Evolutionary conservation across 148 eudicot species (phyloP).

Genomic region (Gaultheria prostrata): DNA sequence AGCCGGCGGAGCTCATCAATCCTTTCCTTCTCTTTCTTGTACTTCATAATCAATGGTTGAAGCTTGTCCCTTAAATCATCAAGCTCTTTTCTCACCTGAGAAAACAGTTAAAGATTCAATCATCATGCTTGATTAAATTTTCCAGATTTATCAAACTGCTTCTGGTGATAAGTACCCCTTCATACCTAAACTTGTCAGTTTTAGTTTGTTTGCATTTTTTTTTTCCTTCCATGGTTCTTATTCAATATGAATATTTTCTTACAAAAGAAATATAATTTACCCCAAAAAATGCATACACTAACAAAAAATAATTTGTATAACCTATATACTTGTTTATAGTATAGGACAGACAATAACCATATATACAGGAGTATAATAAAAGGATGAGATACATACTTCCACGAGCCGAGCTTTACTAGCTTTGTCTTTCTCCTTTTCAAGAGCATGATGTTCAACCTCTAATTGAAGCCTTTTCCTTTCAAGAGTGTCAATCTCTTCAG

Average conservation of each 20-base stretch:
- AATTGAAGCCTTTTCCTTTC: conserved; percentile 84
- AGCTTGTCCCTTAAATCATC: conserved; percentile 78
- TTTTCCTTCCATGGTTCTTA: not conserved
- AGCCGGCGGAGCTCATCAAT: conserved; percentile 67
- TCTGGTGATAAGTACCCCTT: not conserved
- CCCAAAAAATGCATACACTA: not conserved
- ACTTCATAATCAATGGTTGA: conserved; percentile 78
- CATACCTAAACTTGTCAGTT: not conserved
- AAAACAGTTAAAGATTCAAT: not conserved
- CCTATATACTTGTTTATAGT: not conserved
- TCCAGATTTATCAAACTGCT: not conserved
- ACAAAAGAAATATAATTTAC: not conserved
- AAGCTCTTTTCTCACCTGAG: conserved; percentile 56
- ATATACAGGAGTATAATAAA: not conserved
- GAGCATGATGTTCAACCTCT: conserved; percentile 85
- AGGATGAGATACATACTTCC: conserved; percentile 39
- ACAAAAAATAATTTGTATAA: no score
- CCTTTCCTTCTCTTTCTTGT: conserved; percentile 75
- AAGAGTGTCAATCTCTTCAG: conserved; percentile 88
- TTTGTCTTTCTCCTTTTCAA: conserved; percentile 88
- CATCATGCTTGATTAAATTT: not conserved
- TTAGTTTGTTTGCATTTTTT: no score
- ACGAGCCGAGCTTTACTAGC: conserved; percentile 84
- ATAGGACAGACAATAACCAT: not conserved
- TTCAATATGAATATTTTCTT: not conserved